phyloP scores from a whole-genome alignment of 495 filamentous ascomycete genomes.

The Aspergillus egyptiacus region DNA sequence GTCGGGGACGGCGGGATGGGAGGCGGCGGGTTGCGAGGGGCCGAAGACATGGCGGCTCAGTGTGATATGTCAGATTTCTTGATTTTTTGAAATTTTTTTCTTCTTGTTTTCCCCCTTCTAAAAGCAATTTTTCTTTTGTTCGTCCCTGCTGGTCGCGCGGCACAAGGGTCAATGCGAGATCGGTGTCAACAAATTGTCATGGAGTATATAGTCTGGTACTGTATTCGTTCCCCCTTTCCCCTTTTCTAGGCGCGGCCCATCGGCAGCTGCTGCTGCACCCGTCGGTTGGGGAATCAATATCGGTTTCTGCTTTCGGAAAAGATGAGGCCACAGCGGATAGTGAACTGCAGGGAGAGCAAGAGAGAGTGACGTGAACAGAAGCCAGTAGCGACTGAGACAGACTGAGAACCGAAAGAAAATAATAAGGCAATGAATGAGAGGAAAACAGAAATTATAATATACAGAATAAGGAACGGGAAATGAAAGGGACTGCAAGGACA shows the following conservation, averaged over 20 bases:
- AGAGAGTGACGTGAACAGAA: too few species aligned
- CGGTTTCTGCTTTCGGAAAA: slow-evolving; percentile 9
- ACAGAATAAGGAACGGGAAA: not conserved
- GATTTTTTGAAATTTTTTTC: too few species aligned
- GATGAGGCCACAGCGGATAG: slow-evolving; percentile 10
- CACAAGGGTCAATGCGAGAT: too few species aligned
- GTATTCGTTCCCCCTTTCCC: slow-evolving; percentile 8
- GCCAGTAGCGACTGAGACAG: not conserved
- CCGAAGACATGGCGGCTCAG: slow-evolving; percentile 8
- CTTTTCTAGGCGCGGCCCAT: slow-evolving; percentile 13
- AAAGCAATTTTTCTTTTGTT: too few species aligned
- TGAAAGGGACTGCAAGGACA: not conserved
- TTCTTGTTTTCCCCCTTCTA: too few species aligned
- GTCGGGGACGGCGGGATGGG: slow-evolving; percentile 61
- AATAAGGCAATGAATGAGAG: not conserved
- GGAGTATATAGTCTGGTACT: too few species aligned
- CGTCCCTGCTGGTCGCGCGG: too few species aligned
- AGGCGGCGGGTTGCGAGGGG: slow-evolving; percentile 13
- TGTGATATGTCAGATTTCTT: not conserved
- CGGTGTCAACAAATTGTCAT: slow-evolving; percentile 4
- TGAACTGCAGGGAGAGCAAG: slow-evolving; percentile 6
- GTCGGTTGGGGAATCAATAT: not conserved
- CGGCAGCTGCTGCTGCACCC: not conserved
- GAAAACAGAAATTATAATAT: not conserved
- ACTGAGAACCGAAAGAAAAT: not conserved